Conservation (phyloP, 768 basidiomycete species). For the Kwoniella sp. region DNA sequence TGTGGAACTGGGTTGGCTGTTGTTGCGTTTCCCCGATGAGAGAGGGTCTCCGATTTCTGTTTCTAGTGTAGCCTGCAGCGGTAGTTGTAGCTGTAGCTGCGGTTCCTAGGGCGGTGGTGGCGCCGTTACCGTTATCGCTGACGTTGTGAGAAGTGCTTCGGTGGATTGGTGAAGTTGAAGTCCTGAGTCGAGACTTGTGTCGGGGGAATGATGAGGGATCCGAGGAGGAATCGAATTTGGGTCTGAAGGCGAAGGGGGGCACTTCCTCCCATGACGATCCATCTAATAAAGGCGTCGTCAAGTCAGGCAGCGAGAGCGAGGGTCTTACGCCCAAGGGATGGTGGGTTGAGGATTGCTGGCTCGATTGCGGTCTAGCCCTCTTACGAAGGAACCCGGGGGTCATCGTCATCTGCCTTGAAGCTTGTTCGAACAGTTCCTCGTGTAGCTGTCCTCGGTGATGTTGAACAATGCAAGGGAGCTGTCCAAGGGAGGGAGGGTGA, state of each 20-base stretch:
- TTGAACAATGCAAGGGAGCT: background rate
- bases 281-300: constrained; percentile 44
- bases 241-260: constrained; percentile 24
- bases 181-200: background rate
- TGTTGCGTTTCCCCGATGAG: background rate
- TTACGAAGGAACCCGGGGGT: background rate
- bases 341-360: background rate
- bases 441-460: too few relatives aligned
- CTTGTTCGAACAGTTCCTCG: too few relatives aligned
- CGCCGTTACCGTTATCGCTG: background rate
- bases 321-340: constrained; percentile 19
- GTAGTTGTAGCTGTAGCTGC: background rate
- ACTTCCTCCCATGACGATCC: constrained; percentile 39
- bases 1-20: constrained; percentile 30
- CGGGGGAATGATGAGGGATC: background rate
- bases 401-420: background rate
- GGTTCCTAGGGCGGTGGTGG: background rate
- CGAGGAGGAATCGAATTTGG: background rate
- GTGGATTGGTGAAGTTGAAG: background rate
- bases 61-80: background rate
- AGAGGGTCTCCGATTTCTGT: constrained; percentile 1
- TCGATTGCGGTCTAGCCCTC: background rate
- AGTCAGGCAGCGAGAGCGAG: constrained; percentile 46
- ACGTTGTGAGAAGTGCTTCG: background rate
- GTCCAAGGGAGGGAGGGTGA: too few relatives aligned